Evolutionary conservation across 176 grass and related monocot species (phyloP), one percentile per base, ranked within the genome.

Genomic region (Lolium multiflorum): DNA sequence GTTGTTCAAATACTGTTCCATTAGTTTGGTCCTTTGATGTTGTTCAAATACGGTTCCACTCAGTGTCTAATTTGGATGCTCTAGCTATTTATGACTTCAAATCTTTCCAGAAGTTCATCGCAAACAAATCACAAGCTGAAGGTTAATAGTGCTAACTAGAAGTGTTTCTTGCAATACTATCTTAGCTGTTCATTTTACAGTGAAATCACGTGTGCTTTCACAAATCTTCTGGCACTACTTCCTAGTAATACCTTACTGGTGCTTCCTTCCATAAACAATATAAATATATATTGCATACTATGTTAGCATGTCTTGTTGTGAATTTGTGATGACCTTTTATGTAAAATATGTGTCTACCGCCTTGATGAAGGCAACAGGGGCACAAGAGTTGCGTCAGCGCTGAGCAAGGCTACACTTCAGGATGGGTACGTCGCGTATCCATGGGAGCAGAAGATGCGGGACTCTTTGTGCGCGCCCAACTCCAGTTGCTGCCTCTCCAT

Each of bases 371-470:
- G 82, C 9, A 92, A 88, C 10, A 92, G 94, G 74, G 88, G 83
- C 86, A 88, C 85, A 63, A 90, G 90, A 75, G 87, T 94, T 11
- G 92, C 82, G 47, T 94, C 89, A 21, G 94, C 92, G 31, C 78
- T 97, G 84, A 94, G 88, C 58, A 92, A 70, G 69, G 89, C 92
- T 71, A 88, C 92, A 12, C 82, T 97, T 14, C 92, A 94, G 81
- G 92, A 97, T 37, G 94, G 94, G 25, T 97, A 92, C 7, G 89
- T 93, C 0, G 41, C 82, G 12, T 97, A 97, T 26, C 90, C 89
- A 54, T 97, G 94, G 94, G 94, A 92, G 41, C 81, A 78, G 63
- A 97, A 97, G 71, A 94, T 92, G 90, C 71, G 81, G 6, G 84
- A 94, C 20, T 71, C 18, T 2, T 50, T 88, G 66, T 14, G 55